Evolutionary conservation across 2,329 filamentous ascomycete genomes (phyloP).

Genomic region (Aspergillus aculeatinus): DNA sequence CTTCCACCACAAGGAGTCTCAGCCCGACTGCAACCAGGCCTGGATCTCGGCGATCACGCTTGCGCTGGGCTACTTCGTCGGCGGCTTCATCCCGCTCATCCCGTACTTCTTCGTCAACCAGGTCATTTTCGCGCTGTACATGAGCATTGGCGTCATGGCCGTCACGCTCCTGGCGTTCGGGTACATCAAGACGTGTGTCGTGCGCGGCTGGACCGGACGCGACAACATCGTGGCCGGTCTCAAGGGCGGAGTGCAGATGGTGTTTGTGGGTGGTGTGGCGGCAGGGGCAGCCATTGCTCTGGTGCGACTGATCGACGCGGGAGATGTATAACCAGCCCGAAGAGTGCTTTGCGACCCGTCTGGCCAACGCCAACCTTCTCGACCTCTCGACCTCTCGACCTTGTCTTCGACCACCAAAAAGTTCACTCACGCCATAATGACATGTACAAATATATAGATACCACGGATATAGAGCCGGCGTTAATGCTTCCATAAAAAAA

Average conservation of each 20-base stretch:
- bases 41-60: constrained; percentile 63
- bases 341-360: too few species aligned
- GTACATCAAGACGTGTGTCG: constrained; percentile 47
- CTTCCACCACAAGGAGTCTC: constrained; percentile 49
- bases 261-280: constrained; percentile 63
- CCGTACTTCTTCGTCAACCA: constrained; percentile 63
- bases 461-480: constrained; percentile 3
- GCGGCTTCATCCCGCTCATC: constrained; percentile 68
- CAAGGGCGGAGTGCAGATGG: constrained; percentile 63
- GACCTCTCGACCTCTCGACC: too few species aligned
- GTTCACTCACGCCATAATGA: constrained; percentile 2
- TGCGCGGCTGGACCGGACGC: constrained; percentile 45
- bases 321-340: constrained; percentile 1
- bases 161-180: constrained; percentile 44
- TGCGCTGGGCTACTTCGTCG: constrained; percentile 67
- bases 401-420: background rate
- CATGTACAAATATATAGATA: constrained; percentile 3
- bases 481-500: background rate
- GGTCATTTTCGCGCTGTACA: constrained; percentile 52
- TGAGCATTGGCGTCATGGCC: constrained; percentile 44
- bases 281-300: constrained; percentile 66
- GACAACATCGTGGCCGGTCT: constrained; percentile 54
- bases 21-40: constrained; percentile 47
- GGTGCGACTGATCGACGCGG: constrained; percentile 53
- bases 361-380: background rate